Evolutionary conservation across 352 stramenopile genomes (phyloP).

Genomic region (Pythium phragmitis): DNA sequence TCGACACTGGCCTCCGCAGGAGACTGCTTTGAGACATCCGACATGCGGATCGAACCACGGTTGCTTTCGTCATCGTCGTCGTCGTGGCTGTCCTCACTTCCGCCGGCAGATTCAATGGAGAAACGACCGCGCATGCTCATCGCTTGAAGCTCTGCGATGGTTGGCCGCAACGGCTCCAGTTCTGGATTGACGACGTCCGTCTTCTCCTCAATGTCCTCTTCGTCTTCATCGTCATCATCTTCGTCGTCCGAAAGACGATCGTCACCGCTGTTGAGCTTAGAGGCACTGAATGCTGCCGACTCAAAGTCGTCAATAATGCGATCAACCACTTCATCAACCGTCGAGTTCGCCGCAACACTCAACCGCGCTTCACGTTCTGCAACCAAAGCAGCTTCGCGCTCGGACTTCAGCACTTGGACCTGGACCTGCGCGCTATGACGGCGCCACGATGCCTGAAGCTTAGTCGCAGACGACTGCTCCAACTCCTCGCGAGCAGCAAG

Average conservation of each 20-base stretch:
- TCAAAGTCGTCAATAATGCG: constrained; percentile 22
- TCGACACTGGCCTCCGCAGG: not conserved
- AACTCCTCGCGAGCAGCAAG: constrained; percentile 3
- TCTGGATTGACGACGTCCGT: constrained; percentile 8
- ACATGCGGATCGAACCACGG: not conserved
- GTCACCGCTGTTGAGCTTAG: constrained; percentile 10
- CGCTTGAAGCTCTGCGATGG: constrained; percentile 42
- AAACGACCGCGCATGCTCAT: constrained; percentile 49
- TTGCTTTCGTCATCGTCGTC: constrained; percentile 4
- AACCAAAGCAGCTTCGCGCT: constrained; percentile 7
- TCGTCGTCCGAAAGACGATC: constrained; percentile 16
- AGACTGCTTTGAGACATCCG: not conserved
- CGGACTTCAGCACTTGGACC: constrained; percentile 4
- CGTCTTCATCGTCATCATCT: constrained; percentile 20
- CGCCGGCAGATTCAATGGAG: constrained; percentile 34
- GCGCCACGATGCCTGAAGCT: constrained; percentile 19
- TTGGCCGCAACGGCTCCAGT: constrained; percentile 25
- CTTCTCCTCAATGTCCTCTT: constrained; percentile 15
- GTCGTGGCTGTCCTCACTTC: constrained; percentile 31
- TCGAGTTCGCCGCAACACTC: constrained; percentile 11
- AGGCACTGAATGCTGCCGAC: constrained; percentile 17
- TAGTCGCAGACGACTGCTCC: constrained; percentile 8
- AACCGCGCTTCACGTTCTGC: constrained; percentile 7
- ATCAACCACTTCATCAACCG: constrained; percentile 18
- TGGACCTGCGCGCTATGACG: constrained; percentile 8